phyloP scores from a whole-genome alignment of 1,284 basidiomycete genomes.

The Apiotrichum akiyoshidainum region DNA sequence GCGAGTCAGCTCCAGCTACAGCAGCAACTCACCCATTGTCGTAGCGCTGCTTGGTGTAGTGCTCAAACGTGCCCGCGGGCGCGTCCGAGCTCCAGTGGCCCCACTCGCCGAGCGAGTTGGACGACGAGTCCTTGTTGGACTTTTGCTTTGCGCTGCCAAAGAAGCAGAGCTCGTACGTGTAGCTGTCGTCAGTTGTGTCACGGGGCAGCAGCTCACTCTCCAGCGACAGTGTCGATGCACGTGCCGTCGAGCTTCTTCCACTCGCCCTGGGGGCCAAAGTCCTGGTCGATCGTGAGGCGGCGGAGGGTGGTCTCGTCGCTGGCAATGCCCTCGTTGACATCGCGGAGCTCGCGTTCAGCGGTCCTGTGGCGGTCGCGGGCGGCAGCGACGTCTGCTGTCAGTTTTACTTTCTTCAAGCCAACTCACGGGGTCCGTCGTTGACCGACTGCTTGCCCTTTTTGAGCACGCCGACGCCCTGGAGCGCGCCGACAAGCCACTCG shows the following conservation, averaged over 20 bases:
- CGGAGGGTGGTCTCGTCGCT: constrained; percentile 31
- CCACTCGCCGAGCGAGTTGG: constrained; percentile 79
- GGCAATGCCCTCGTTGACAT: constrained; percentile 28
- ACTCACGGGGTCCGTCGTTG: constrained; percentile 42
- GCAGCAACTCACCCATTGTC: constrained; percentile 59
- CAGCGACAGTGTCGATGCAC: constrained; percentile 76
- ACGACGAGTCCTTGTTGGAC: constrained; percentile 73
- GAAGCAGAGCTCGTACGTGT: constrained; percentile 95
- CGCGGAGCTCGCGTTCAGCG: constrained; percentile 53
- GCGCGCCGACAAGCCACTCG: constrained; percentile 62
- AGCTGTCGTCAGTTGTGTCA: constrained; percentile 55
- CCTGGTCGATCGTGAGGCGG: constrained; percentile 53
- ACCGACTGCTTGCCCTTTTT: constrained; percentile 16
- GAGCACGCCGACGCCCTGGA: constrained; percentile 12
- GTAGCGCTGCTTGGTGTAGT: constrained; percentile 79
- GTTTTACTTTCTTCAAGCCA: constrained; percentile 44
- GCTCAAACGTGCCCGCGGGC: constrained; percentile 62
- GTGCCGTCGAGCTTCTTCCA: constrained; percentile 89
- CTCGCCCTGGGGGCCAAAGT: constrained; percentile 81
- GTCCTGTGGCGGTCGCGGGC: constrained; percentile 60
- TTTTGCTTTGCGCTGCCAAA: constrained; percentile 86
- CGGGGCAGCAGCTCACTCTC: constrained; percentile 65
- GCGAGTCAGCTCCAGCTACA: constrained; percentile 1
- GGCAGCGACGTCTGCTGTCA: constrained; percentile 38
- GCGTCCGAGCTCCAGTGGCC: constrained; percentile 67